Percentiles rank a stretch among this genome's conserved stretches.
phyloP scores from a whole-genome alignment of 1,284 basidiomycete genomes.

The Puccinia polysora region DNA sequence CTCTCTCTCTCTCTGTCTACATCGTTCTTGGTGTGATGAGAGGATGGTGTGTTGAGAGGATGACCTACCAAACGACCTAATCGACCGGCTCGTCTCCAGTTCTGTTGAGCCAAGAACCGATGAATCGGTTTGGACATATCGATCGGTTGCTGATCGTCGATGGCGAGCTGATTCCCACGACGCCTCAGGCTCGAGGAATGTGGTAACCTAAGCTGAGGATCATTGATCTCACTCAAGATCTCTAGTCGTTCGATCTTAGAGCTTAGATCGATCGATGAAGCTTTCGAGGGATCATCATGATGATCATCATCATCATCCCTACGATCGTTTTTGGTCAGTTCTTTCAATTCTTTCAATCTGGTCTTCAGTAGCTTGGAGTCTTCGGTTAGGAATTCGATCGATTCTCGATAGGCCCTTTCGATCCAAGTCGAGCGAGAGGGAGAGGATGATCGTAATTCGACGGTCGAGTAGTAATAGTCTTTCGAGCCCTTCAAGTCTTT shows the following conservation, averaged over 20 bases:
- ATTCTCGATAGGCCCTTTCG: slow-evolving; percentile 16
- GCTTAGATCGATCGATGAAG: too few species aligned
- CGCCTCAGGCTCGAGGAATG: slow-evolving; percentile 1
- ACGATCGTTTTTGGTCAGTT: not conserved
- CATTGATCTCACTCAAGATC: slow-evolving; percentile 39
- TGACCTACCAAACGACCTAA: slow-evolving; percentile 71
- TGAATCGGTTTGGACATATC: slow-evolving; percentile 62
- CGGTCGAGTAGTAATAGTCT: too few species aligned
- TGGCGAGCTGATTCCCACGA: too few species aligned
- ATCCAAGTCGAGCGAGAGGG: not conserved
- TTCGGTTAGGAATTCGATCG: not conserved
- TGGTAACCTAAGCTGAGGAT: slow-evolving; percentile 10
- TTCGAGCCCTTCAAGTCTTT: too few species aligned
- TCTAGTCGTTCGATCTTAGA: slow-evolving; percentile 22
- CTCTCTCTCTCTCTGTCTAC: too few species aligned
- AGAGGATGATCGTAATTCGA: too few species aligned
- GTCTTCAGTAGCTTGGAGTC: slow-evolving; percentile 1
- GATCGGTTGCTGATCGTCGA: too few species aligned
- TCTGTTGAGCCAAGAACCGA: slow-evolving; percentile 72
- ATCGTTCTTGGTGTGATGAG: too few species aligned
- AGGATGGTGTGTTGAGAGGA: not conserved
- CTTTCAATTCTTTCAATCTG: not conserved
- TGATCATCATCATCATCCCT: not conserved
- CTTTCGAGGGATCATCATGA: too few species aligned
- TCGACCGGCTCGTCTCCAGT: slow-evolving; percentile 76